A percentile compares a stretch with the other conserved stretches of the same genome.
Conservation (phyloP, 371 early-diverging fungal genomes). For the Coemansia sp. region DNA sequence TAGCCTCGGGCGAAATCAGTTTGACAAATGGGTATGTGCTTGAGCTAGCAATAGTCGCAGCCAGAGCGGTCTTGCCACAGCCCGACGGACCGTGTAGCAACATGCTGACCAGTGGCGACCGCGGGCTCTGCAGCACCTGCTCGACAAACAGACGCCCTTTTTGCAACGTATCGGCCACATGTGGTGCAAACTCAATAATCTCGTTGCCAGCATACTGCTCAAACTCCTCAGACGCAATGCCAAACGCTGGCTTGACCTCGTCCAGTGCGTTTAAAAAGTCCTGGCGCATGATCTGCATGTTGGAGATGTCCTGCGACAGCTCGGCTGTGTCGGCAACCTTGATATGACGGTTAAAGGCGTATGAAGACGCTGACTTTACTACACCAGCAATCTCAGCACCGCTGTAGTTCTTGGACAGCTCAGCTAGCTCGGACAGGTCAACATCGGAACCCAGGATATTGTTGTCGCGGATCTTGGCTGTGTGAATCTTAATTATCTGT, state of each 20-base stretch:
- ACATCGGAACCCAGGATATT: constrained; percentile 88
- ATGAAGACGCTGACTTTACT: constrained; percentile 98
- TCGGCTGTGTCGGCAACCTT: constrained; percentile 84
- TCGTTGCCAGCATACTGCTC: constrained; percentile 80
- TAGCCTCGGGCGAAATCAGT: constrained; percentile 94
- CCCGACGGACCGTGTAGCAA: constrained; percentile 90
- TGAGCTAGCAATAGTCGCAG: constrained; percentile 92
- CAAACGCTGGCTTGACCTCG: constrained; percentile 98
- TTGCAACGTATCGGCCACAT: constrained; percentile 55
- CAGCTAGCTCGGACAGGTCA: constrained; percentile 84
- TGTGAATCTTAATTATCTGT: constrained; percentile 95
- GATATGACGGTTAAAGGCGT: constrained; percentile 97
- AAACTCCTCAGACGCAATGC: constrained; percentile 93
- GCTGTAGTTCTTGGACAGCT: constrained; percentile 97
- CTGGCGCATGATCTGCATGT: constrained; percentile 85
- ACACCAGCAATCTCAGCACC: constrained; percentile 99
- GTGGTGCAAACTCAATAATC: constrained; percentile 76
- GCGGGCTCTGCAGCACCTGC: constrained; percentile 78
- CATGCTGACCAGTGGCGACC: constrained; percentile 87
- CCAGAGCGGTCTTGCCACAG: constrained; percentile 97
- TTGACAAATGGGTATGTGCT: constrained; percentile 98
- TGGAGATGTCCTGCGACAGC: constrained; percentile 76
- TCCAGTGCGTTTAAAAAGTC: constrained; percentile 95
- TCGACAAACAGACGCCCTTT: constrained; percentile 84
- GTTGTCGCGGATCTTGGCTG: constrained; percentile 84